Evolutionary conservation across 192 early-diverging fungal genomes (phyloP).

Genomic region (Podila minutissima): DNA sequence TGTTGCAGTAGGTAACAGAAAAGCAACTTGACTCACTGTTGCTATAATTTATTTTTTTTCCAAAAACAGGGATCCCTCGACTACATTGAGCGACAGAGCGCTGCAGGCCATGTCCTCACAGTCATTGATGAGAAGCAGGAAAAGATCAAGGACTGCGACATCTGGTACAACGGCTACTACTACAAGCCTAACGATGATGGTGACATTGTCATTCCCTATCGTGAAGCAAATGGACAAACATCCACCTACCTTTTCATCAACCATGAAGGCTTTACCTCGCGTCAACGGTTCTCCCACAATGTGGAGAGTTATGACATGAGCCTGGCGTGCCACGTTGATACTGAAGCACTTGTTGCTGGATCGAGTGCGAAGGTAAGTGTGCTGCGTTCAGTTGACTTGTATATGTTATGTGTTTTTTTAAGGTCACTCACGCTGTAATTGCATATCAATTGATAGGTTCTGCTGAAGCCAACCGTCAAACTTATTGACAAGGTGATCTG

Average conservation of each 20-base stretch:
- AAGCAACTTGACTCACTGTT: not conserved
- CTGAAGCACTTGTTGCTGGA: slow-evolving; percentile 47
- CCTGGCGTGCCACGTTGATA: slow-evolving; percentile 50
- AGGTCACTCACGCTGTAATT: not conserved
- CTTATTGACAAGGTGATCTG: slow-evolving; percentile 10
- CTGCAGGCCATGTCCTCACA: slow-evolving; percentile 55
- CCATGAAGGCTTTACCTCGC: slow-evolving; percentile 49
- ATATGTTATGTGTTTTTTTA: not conserved
- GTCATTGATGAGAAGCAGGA: slow-evolving; percentile 54
- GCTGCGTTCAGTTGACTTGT: not conserved
- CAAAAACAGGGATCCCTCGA: slow-evolving; percentile 58
- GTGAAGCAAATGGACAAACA: not conserved
- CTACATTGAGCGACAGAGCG: slow-evolving; percentile 51
- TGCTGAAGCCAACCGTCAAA: slow-evolving; percentile 20
- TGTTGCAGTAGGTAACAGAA: too few relatives aligned
- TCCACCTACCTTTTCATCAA: slow-evolving; percentile 24
- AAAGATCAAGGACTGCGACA: slow-evolving; percentile 18
- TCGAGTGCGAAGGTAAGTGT: slow-evolving; percentile 40
- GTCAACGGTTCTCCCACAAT: slow-evolving; percentile 16
- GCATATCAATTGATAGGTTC: slow-evolving; percentile 8
- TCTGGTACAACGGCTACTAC: slow-evolving; percentile 52
- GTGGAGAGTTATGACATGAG: slow-evolving; percentile 49
- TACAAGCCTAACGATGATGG: slow-evolving; percentile 55
- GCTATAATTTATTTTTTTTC: too few relatives aligned
- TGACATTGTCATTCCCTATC: slow-evolving; percentile 56